phyloP scores from a whole-genome alignment of 2,329 filamentous ascomycete species.

The Coniella vitis region DNA sequence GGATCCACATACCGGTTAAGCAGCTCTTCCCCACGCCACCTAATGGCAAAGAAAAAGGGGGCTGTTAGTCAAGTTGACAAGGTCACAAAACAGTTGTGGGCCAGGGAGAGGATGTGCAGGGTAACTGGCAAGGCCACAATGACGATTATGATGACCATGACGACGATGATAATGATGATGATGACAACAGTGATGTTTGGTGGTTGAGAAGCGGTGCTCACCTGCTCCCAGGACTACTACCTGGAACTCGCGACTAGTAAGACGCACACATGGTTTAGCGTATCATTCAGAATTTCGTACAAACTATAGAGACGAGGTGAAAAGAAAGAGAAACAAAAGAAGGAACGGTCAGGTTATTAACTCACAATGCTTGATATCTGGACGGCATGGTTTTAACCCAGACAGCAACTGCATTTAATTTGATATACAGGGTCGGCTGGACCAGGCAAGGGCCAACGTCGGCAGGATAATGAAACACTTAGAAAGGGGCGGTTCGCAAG shows the following conservation, averaged over 20 bases:
- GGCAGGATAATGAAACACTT: too few relatives aligned
- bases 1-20: slow-evolving; percentile 62
- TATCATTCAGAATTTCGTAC: too few relatives aligned
- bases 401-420: slow-evolving; percentile 13
- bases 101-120: too few relatives aligned
- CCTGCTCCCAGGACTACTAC: slow-evolving; percentile 77
- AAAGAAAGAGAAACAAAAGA: too few relatives aligned
- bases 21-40: slow-evolving; percentile 91
- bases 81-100: background rate
- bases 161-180: slow-evolving; percentile 13
- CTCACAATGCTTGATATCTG: slow-evolving; percentile 17
- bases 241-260: slow-evolving; percentile 65
- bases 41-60: slow-evolving; percentile 28
- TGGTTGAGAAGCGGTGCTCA: slow-evolving; percentile 36
- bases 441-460: background rate
- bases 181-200: slow-evolving; percentile 13
- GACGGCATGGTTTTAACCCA: slow-evolving; percentile 14
- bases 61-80: slow-evolving; percentile 1
- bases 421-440: background rate
- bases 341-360: background rate
- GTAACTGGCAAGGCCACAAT: too few relatives aligned
- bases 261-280: slow-evolving; percentile 3
- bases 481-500: too few relatives aligned
- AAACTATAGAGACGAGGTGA: too few relatives aligned
- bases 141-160: too few relatives aligned